These are phyloP conservation scores for Rhododendron henanense DNA, from an alignment of 148 eudicot species.

Conservation along the genomic window DNA sequence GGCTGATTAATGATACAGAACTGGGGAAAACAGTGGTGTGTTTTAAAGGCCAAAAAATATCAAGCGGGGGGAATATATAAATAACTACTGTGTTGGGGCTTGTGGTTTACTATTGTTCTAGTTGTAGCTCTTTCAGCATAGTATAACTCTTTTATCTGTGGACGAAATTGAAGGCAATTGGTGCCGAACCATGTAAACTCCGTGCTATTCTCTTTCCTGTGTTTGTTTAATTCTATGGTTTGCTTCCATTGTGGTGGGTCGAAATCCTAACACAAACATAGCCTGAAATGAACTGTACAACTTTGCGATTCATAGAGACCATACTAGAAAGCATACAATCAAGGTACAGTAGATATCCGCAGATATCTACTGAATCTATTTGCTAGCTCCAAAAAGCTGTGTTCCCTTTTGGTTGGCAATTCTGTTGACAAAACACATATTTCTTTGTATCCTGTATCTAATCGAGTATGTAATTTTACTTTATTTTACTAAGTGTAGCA, in stretches of 20 bases:
- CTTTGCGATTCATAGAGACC: neutral
- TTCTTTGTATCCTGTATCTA: too few relatives aligned
- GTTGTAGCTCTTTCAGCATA: neutral
- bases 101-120: neutral
- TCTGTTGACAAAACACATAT: too few relatives aligned
- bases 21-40: neutral
- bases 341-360: neutral
- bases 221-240: neutral
- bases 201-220: neutral
- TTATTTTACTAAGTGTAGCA: neutral
- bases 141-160: neutral
- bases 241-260: neutral
- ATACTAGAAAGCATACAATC: neutral
- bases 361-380: neutral
- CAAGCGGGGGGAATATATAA: neutral
- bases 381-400: too few relatives aligned
- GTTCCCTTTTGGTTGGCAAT: too few relatives aligned
- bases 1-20: neutral
- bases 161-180: neutral
- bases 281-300: neutral
- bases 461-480: neutral
- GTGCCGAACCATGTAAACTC: neutral
- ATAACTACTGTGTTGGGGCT: neutral
- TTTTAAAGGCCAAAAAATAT: neutral
- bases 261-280: neutral